These are phyloP conservation scores for Cystobasidium tubakii DNA, from an alignment of 768 basidiomycete genomes.

Conservation along the genomic window DNA sequence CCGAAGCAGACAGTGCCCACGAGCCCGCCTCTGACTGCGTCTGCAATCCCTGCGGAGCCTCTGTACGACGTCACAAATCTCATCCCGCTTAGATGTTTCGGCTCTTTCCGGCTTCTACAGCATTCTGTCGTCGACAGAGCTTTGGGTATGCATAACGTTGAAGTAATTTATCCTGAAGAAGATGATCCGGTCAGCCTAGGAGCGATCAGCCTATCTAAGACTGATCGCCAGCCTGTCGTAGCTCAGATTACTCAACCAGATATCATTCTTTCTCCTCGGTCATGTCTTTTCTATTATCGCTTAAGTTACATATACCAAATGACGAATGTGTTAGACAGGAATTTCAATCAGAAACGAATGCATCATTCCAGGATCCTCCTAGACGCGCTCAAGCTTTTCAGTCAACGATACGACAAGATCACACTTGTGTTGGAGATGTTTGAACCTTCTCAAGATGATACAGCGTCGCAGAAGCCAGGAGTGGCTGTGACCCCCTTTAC, in stretches of 20 bases:
- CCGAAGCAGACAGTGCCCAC: background rate
- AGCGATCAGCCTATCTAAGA: background rate
- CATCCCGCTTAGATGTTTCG: slow-evolving; percentile 8
- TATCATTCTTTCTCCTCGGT: slow-evolving; percentile 14
- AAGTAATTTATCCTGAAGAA: slow-evolving; percentile 22
- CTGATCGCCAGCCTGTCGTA: background rate
- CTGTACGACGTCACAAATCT: background rate
- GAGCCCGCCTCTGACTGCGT: background rate
- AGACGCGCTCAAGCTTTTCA: background rate
- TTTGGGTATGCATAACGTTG: background rate
- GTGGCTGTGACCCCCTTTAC: background rate
- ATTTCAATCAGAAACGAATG: background rate
- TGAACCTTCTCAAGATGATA: background rate
- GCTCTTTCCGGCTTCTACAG: slow-evolving; percentile 17
- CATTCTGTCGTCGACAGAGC: slow-evolving; percentile 6
- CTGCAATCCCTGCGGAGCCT: background rate
- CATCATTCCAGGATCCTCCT: slow-evolving; percentile 10
- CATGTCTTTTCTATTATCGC: slow-evolving; percentile 18
- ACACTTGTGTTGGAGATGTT: slow-evolving; percentile 16
- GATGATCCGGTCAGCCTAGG: background rate
- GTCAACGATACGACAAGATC: slow-evolving; percentile 6
- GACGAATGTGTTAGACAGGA: background rate
- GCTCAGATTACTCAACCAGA: slow-evolving; percentile 5
- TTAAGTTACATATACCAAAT: background rate
- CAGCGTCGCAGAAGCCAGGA: background rate